Conservation (phyloP, 1,139 yeast genomes). For the Blastobotrys serpentis region DNA sequence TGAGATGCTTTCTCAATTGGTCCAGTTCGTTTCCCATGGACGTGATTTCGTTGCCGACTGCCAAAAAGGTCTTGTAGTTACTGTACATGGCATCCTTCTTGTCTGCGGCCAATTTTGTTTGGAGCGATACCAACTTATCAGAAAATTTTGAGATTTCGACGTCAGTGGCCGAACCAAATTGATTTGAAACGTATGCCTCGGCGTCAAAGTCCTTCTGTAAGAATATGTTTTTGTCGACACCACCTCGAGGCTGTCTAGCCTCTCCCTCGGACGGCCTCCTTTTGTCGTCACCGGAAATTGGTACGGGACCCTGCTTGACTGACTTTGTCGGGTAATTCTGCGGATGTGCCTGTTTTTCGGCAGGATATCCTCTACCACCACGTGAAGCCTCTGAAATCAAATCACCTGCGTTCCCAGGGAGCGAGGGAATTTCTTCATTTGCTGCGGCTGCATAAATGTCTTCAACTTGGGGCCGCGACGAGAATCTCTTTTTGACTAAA, state of each 20-base stretch:
- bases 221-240: slow-evolving; percentile 19
- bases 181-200: slow-evolving; percentile 51
- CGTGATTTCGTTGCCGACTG: slow-evolving; percentile 63
- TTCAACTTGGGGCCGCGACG: slow-evolving; percentile 26
- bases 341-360: background rate
- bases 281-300: background rate
- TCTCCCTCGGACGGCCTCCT: slow-evolving; percentile 9
- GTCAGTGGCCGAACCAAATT: slow-evolving; percentile 66
- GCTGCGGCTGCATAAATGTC: slow-evolving; percentile 19
- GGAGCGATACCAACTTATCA: slow-evolving; percentile 53
- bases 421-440: slow-evolving; percentile 17
- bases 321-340: background rate
- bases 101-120: slow-evolving; percentile 56
- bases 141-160: slow-evolving; percentile 72
- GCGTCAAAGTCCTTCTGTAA: slow-evolving; percentile 46
- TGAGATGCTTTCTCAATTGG: slow-evolving; percentile 57
- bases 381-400: slow-evolving; percentile 7
- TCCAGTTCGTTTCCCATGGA: slow-evolving; percentile 65
- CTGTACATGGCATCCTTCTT: slow-evolving; percentile 65
- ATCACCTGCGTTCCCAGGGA: slow-evolving; percentile 6
- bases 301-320: background rate
- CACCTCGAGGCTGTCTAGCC: slow-evolving; percentile 8
- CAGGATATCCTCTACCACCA: background rate
- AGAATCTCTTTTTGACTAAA: slow-evolving; percentile 31
- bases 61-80: slow-evolving; percentile 70